Percentiles rank a stretch among this genome's conserved stretches.
phyloP scores from a whole-genome alignment of 192 early-diverging fungal species.

The Mycoemilia scoparia region DNA sequence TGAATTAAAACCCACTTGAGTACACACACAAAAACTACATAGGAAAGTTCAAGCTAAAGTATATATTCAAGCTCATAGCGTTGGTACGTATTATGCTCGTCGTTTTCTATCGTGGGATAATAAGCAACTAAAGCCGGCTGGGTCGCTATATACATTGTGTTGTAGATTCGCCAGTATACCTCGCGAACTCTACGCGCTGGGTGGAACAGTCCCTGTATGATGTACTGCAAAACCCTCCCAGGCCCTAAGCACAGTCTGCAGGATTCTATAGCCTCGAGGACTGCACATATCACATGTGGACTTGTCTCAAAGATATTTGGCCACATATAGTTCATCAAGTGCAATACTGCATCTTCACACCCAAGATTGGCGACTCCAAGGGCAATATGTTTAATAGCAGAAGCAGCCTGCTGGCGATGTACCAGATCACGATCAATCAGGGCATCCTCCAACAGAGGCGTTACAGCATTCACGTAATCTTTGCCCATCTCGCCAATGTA shows the following conservation, averaged over 20 bases:
- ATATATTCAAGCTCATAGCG: constrained; percentile 70
- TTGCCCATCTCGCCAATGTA: constrained; percentile 97
- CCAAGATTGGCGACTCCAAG: constrained; percentile 81
- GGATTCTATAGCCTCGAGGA: constrained; percentile 93
- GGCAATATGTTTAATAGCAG: constrained; percentile 87
- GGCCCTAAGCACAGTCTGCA: constrained; percentile 80
- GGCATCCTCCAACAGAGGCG: constrained; percentile 88
- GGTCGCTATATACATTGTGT: constrained; percentile 76
- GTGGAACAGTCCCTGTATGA: constrained; percentile 91
- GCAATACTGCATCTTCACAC: constrained; percentile 85
- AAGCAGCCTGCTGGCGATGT: constrained; percentile 92
- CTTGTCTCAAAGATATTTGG: constrained; percentile 95
- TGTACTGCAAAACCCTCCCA: constrained; percentile 63
- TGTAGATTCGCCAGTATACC: constrained; percentile 98
- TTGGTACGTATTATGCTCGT: constrained; percentile 53
- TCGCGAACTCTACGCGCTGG: constrained; percentile 88
- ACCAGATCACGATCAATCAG: constrained; percentile 95
- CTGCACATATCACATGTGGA: constrained; percentile 95
- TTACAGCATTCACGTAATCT: constrained; percentile 95
- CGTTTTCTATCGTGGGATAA: constrained; percentile 80
- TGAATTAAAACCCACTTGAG: no score
- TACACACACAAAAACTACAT: no score
- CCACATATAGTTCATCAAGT: constrained; percentile 92
- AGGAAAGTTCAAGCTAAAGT: no score
- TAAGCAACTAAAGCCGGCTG: constrained; percentile 84